These are phyloP conservation scores for Cladorrhinum sp. DNA, from an alignment of 2,329 filamentous ascomycete species.

Conservation along the genomic window DNA sequence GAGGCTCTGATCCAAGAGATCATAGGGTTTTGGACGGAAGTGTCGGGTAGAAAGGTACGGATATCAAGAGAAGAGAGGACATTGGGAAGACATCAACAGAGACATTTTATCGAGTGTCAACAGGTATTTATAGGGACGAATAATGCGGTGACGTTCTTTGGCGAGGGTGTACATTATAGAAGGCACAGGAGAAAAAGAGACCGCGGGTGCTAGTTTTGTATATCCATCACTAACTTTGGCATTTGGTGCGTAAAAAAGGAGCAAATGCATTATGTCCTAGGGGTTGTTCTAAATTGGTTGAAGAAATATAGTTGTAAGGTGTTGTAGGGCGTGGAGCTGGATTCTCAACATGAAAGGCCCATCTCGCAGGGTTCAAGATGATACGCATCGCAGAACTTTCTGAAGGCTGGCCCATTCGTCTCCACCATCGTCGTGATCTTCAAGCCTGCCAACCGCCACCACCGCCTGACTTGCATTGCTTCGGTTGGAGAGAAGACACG, in stretches of 20 bases:
- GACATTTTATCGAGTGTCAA: not conserved
- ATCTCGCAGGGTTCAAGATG: not conserved
- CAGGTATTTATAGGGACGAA: not conserved
- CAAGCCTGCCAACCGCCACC: not conserved
- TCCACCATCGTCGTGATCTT: too few relatives aligned
- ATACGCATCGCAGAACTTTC: not conserved
- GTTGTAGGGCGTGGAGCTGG: too few relatives aligned
- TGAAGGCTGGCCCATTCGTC: not conserved
- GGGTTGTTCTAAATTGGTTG: too few relatives aligned
- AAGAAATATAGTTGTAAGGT: too few relatives aligned
- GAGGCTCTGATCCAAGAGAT: too few relatives aligned
- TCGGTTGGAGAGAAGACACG: not conserved
- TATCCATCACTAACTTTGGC: not conserved
- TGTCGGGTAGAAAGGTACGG: not conserved
- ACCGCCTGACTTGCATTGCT: not conserved
- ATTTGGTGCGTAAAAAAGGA: not conserved
- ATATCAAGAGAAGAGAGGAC: not conserved
- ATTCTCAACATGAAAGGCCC: not conserved
- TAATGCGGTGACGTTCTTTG: not conserved
- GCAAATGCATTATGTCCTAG: too few relatives aligned
- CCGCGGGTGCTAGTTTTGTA: not conserved
- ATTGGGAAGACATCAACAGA: not conserved
- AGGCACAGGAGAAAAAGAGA: not conserved
- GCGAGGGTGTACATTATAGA: not conserved
- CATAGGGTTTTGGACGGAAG: too few relatives aligned